Conservation (phyloP, 805 yeast species). For the Kluyveromyces wickerhamii region DNA sequence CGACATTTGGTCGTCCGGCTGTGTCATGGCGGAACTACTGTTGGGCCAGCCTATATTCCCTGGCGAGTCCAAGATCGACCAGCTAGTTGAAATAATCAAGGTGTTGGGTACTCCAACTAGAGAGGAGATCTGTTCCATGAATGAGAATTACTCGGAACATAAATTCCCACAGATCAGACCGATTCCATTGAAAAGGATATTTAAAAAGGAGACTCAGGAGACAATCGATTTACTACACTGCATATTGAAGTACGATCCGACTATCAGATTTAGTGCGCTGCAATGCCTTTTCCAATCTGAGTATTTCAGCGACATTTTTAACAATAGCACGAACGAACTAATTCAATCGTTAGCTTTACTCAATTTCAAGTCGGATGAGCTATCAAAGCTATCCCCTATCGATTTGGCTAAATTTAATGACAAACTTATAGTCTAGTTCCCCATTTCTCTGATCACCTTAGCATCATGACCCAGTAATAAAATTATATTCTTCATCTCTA, state of each 20-base stretch:
- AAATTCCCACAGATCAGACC: constrained; percentile 85
- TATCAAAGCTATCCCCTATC: constrained; percentile 21
- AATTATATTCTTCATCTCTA: too few species aligned
- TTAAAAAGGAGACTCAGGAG: constrained; percentile 41
- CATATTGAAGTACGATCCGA: constrained; percentile 62
- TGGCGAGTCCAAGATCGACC: constrained; percentile 96
- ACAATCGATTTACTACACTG: constrained; percentile 47
- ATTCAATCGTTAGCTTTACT: constrained; percentile 19
- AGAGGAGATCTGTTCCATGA: constrained; percentile 89
- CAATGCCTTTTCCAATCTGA: constrained; percentile 19
- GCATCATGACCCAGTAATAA: not conserved
- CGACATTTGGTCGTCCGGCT: constrained; percentile 96
- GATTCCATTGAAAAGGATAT: constrained; percentile 61
- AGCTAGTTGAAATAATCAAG: constrained; percentile 91
- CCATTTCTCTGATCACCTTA: not conserved
- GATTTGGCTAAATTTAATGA: constrained; percentile 22
- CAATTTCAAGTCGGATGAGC: constrained; percentile 24
- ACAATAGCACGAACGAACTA: constrained; percentile 27
- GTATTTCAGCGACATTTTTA: constrained; percentile 11
- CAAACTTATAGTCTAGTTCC: constrained; percentile 4
- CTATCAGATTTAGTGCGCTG: constrained; percentile 50
- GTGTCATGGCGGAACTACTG: constrained; percentile 95
- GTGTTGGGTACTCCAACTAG: constrained; percentile 91
- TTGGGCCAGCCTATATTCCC: constrained; percentile 97
- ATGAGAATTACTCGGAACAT: constrained; percentile 95